phyloP scores from a whole-genome alignment of 768 basidiomycete genomes.

The Kwoniella mangroviensis region DNA sequence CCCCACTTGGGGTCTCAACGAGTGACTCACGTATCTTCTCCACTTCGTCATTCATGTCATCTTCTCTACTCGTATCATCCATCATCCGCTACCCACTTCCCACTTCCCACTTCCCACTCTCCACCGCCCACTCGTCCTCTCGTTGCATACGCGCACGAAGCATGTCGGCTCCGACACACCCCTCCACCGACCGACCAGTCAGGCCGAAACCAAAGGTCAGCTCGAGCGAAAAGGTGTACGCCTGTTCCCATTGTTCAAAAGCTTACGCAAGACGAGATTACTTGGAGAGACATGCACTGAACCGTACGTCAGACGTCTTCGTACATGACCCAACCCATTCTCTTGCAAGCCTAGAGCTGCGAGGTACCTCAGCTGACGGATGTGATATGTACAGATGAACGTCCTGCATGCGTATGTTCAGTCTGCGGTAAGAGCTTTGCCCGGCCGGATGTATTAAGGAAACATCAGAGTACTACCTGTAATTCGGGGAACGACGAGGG shows the following conservation, averaged over 20 bases:
- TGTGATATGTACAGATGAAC: conserved; percentile 6
- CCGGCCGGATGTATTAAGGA: conserved; percentile 26
- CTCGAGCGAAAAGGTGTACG: neutral
- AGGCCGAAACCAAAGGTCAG: neutral
- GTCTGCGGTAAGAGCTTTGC: conserved; percentile 22
- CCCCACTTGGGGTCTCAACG: too few relatives aligned
- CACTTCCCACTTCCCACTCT: conserved; percentile 6
- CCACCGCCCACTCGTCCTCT: neutral
- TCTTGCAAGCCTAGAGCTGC: neutral
- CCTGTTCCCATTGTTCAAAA: conserved; percentile 22
- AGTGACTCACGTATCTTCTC: too few relatives aligned
- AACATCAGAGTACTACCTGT: conserved; percentile 17
- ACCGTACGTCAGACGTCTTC: conserved; percentile 7
- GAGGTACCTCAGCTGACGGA: neutral
- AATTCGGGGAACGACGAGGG: conserved; percentile 3
- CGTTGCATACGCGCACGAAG: neutral
- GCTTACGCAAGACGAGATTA: conserved; percentile 21
- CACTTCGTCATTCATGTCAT: too few relatives aligned
- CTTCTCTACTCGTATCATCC: neutral
- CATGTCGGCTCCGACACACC: neutral
- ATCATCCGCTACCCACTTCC: neutral
- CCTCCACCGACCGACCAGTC: neutral
- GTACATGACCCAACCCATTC: neutral
- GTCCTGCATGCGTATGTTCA: conserved; percentile 1
- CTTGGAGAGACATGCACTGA: conserved; percentile 26